phyloP scores from a whole-genome alignment of 192 early-diverging fungal species.

The Rhizophagus sp. region DNA sequence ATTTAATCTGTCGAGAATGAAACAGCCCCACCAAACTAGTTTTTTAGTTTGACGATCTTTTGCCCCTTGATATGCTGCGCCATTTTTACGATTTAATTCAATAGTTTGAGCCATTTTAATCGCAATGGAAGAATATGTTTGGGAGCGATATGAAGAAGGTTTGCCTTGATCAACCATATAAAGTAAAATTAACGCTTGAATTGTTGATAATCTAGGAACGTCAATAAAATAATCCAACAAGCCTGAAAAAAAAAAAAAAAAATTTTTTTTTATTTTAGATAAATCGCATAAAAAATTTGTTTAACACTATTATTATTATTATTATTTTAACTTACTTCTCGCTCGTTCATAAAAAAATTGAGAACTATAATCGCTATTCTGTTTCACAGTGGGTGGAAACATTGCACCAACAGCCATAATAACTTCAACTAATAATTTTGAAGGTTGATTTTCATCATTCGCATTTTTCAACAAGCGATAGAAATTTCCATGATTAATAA shows the following conservation, averaged over 20 bases:
- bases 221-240: conserved; percentile 45
- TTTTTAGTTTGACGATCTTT: conserved; percentile 30
- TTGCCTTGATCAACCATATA: conserved; percentile 40
- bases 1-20: conserved; percentile 18
- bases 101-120: conserved; percentile 49
- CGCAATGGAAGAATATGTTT: conserved; percentile 45
- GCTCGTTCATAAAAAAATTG: conserved; percentile 23
- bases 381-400: conserved; percentile 14
- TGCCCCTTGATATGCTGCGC: not conserved
- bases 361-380: conserved; percentile 23
- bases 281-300: too few relatives aligned
- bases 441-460: conserved; percentile 27
- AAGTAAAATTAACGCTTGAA: conserved; percentile 44
- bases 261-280: not conserved
- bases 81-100: conserved; percentile 37
- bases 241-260: conserved; percentile 14
- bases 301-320: not conserved
- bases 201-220: conserved; percentile 42
- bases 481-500: conserved; percentile 31
- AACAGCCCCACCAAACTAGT: conserved; percentile 30
- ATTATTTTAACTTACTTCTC: conserved; percentile 18
- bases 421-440: conserved; percentile 43
- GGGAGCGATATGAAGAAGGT: conserved; percentile 37
- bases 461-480: conserved; percentile 22
- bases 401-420: conserved; percentile 41